phyloP scores from a whole-genome alignment of 768 basidiomycete genomes.

The Lentinus tigrinus region DNA sequence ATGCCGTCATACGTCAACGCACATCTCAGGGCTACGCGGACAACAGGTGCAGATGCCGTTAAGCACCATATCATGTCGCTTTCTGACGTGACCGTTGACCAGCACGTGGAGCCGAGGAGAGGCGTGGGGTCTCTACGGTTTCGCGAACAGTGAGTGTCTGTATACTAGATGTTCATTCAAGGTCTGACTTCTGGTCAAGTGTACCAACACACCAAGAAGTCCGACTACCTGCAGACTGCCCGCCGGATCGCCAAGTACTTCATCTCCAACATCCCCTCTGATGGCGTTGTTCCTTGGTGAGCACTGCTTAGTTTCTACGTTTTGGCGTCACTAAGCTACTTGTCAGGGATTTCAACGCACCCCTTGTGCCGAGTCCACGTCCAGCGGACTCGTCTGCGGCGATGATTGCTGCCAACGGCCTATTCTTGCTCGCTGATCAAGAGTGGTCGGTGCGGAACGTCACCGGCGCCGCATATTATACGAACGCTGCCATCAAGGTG shows the following conservation, averaged over 20 bases:
- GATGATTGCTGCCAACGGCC: constrained; percentile 56
- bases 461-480: constrained; percentile 39
- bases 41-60: constrained; percentile 25
- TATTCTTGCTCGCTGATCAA: constrained; percentile 53
- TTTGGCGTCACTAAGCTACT: neutral
- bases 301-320: constrained; percentile 7
- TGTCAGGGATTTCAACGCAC: constrained; percentile 74
- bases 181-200: constrained; percentile 37
- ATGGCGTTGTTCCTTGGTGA: constrained; percentile 70
- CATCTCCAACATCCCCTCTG: constrained; percentile 53
- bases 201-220: constrained; percentile 51
- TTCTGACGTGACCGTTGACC: neutral
- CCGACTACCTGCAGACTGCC: constrained; percentile 58
- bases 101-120: constrained; percentile 79
- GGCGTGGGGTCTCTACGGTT: constrained; percentile 71
- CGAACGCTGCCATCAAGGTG: constrained; percentile 43
- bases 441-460: constrained; percentile 34
- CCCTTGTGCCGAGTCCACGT: constrained; percentile 46
- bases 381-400: constrained; percentile 73
- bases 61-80: neutral
- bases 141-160: constrained; percentile 56
- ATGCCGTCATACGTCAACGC: constrained; percentile 51
- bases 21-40: constrained; percentile 67
- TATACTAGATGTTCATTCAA: neutral
- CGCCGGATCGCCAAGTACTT: constrained; percentile 60